These are phyloP conservation scores for Starmerella tilneyi DNA, from an alignment of 805 yeast genomes.

Conservation along the genomic window DNA sequence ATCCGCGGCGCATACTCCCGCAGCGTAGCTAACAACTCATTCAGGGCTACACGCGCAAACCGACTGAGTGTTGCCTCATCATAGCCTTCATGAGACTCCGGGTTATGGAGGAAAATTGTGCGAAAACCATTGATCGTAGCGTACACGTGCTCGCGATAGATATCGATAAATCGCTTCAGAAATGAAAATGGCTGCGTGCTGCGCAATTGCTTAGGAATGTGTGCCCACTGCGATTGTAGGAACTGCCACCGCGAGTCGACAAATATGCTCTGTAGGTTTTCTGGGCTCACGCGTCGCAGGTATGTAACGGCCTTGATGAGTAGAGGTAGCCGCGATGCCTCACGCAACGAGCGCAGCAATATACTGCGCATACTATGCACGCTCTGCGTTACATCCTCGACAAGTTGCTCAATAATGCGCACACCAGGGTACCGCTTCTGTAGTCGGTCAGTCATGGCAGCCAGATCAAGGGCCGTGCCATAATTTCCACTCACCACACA, in stretches of 20 bases:
- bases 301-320: slow-evolving; percentile 70
- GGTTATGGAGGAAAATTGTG: slow-evolving; percentile 44
- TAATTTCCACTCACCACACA: slow-evolving; percentile 81
- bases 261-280: slow-evolving; percentile 23
- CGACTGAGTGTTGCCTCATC: slow-evolving; percentile 15
- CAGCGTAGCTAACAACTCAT: slow-evolving; percentile 24
- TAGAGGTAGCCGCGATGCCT: slow-evolving; percentile 69
- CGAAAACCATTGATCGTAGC: slow-evolving; percentile 58
- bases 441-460: slow-evolving; percentile 60
- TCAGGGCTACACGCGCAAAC: slow-evolving; percentile 27
- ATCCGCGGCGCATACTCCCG: slow-evolving; percentile 26
- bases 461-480: slow-evolving; percentile 78
- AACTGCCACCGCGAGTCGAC: slow-evolving; percentile 32
- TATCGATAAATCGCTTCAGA: slow-evolving; percentile 70
- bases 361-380: slow-evolving; percentile 58
- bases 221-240: slow-evolving; percentile 19
- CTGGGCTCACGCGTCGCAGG: slow-evolving; percentile 44
- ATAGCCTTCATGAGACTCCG: background rate
- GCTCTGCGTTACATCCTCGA: slow-evolving; percentile 41
- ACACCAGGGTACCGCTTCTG: slow-evolving; percentile 58
- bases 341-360: slow-evolving; percentile 55
- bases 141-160: slow-evolving; percentile 72
- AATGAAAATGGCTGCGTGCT: slow-evolving; percentile 48
- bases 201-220: slow-evolving; percentile 39
- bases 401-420: slow-evolving; percentile 43